Evolutionary conservation across 1,284 basidiomycete species (phyloP).

Genomic region (Singerocomus rubriflavus): DNA sequence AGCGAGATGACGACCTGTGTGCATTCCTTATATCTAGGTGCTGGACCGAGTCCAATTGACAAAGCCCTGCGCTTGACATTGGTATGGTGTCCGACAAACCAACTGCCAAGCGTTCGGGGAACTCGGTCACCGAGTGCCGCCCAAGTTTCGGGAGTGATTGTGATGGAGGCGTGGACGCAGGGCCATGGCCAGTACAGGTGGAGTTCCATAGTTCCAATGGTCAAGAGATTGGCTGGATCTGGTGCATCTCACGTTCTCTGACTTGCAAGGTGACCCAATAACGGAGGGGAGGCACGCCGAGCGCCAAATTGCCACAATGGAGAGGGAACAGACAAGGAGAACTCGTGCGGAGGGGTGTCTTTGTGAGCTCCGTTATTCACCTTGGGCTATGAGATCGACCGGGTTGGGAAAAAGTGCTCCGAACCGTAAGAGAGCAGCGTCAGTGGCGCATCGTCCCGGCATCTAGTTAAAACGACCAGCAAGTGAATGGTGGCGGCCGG

Average conservation of each 20-base stretch:
- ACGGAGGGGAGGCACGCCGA: background rate
- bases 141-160: background rate
- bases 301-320: constrained; percentile 9
- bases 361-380: background rate
- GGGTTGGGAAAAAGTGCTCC: background rate
- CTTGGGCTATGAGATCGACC: background rate
- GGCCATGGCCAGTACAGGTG: background rate
- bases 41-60: background rate
- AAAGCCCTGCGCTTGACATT: constrained; percentile 7
- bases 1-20: background rate
- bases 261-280: background rate
- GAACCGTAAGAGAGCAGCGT: background rate
- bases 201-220: constrained; percentile 5
- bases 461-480: background rate
- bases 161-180: background rate
- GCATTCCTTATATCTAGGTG: constrained; percentile 14
- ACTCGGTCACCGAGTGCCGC: background rate
- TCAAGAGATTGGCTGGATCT: background rate
- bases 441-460: background rate
- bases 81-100: constrained; percentile 20
- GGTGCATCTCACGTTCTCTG: background rate
- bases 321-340: background rate
- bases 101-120: constrained; percentile 16
- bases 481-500: background rate
- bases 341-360: background rate